Percentiles rank a stretch among this genome's conserved stretches.
phyloP scores from a whole-genome alignment of 345 rosid species.

The Abelmoschus esculentus region DNA sequence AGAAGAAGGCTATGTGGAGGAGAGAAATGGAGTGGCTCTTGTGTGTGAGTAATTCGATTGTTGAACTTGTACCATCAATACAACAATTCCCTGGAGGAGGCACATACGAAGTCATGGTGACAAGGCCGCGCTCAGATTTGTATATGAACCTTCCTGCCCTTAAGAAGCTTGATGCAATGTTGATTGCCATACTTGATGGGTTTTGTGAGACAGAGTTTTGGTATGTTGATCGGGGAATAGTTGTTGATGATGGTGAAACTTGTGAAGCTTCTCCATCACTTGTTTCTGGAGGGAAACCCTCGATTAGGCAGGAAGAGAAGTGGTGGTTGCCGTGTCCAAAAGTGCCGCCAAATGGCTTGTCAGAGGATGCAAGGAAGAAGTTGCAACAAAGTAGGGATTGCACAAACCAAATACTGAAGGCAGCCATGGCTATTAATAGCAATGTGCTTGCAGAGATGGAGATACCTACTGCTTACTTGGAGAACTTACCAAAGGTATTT shows the following conservation, averaged over 20 bases:
- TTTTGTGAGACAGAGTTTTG: conserved; percentile 70
- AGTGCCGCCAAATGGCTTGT: conserved; percentile 69
- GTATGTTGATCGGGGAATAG: conserved; percentile 87
- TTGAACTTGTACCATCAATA: conserved; percentile 89
- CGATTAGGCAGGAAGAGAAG: conserved; percentile 88
- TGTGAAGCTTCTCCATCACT: conserved; percentile 38
- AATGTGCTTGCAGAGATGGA: conserved; percentile 90
- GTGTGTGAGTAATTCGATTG: conserved; percentile 88
- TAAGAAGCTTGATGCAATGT: conserved; percentile 91
- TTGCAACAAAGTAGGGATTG: conserved; percentile 84
- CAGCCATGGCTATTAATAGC: conserved; percentile 93
- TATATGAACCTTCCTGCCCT: conserved; percentile 91
- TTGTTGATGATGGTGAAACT: conserved; percentile 49
- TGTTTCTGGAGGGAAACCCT: conserved; percentile 48
- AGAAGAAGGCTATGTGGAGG: conserved; percentile 84
- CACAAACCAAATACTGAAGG: conserved; percentile 88
- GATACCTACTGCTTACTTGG: conserved; percentile 80
- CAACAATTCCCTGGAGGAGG: conserved; percentile 94
- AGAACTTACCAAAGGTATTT: conserved; percentile 78
- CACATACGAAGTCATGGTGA: conserved; percentile 84
- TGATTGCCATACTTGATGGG: conserved; percentile 69
- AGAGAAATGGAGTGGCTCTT: conserved; percentile 96
- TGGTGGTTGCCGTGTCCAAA: conserved; percentile 92
- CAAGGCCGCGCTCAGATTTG: conserved; percentile 80
- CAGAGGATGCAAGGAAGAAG: conserved; percentile 66